phyloP scores from a whole-genome alignment of 2,329 filamentous ascomycete species.

The Fusarium proliferatum region DNA sequence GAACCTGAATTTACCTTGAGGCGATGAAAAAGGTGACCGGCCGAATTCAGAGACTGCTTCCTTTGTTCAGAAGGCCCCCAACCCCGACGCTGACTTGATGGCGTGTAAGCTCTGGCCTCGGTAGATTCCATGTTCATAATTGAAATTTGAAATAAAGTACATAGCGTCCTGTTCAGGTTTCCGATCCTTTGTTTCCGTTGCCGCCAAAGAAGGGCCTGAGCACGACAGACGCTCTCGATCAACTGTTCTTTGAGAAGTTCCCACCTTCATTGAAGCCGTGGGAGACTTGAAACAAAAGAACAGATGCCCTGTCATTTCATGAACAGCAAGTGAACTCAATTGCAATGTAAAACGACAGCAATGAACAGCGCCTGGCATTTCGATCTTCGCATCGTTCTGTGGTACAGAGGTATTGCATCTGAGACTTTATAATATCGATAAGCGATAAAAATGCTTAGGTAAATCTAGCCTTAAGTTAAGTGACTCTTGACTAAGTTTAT shows the following conservation, averaged over 20 bases:
- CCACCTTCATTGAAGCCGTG: accelerated
- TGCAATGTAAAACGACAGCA: background rate
- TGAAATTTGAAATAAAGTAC: accelerated
- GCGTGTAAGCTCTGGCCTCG: background rate
- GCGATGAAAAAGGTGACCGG: background rate
- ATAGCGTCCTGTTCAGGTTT: background rate
- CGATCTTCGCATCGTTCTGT: background rate
- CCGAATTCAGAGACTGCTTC: background rate
- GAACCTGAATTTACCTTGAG: no score
- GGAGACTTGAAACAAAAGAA: background rate
- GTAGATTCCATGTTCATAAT: background rate
- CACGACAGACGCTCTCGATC: accelerated
- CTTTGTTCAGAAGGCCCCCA: background rate
- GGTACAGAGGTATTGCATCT: background rate
- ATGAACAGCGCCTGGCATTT: background rate
- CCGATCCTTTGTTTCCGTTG: accelerated
- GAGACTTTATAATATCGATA: no score
- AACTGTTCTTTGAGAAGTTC: accelerated
- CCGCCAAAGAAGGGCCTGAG: background rate
- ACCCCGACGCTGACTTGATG: background rate
- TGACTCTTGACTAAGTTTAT: no score
- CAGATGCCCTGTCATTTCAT: accelerated
- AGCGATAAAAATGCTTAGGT: no score
- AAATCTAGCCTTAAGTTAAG: no score
- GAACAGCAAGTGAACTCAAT: accelerated